Evolutionary conservation across 805 yeast species (phyloP), one percentile per base, ranked within the genome.

Genomic region (Candida maris): DNA sequence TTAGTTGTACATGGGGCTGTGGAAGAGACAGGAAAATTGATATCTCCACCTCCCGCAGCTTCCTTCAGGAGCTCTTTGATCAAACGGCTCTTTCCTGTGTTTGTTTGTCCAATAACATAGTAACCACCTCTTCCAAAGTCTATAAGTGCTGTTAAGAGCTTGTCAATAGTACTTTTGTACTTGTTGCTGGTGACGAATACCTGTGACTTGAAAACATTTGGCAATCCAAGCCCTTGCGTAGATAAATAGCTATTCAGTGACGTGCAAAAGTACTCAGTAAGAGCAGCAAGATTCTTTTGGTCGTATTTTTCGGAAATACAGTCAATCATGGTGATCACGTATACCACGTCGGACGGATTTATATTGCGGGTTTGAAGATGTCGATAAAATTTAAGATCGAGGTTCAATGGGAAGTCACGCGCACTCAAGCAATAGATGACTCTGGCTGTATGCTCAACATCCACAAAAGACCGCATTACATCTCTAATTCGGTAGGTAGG

Each of bases 81-180:
- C 12, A 59, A 31, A 4, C 44, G 30, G 8, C 62, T 39, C 30
- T 59, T 59, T 14, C 64, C 64, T 1, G 57, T 30, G 31, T 59
- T 57, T 2, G 54, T 30, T 28, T 55, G 57, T 2, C 64, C 64
- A 12, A 59, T 42, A 3, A 57, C 43, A 37, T 46, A 59, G 16
- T 33, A 45, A 3, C 25, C 14, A 16, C 34, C 18, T 19, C 30
- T 17, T 9, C 38, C 38, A 7, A 24, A 2, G 4, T 16, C 17
- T 2, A 27, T 28, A 7, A 44, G 32, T 5, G 13, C 9, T 2
- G 35, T 37, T 20, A 44, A 38, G n/a, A 44, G 28, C 7, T 16
- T 13, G 6, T 14, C 30, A 6, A 38, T 27, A 10, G 41, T 21
- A 7, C 30, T 20, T 19, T 22, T 19, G 23, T 29, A 12, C 4